Percentiles rank a stretch among this genome's conserved stretches.
Evolutionary conservation across 1,284 basidiomycete genomes (phyloP).

Genomic region (Trametes polyzona): DNA sequence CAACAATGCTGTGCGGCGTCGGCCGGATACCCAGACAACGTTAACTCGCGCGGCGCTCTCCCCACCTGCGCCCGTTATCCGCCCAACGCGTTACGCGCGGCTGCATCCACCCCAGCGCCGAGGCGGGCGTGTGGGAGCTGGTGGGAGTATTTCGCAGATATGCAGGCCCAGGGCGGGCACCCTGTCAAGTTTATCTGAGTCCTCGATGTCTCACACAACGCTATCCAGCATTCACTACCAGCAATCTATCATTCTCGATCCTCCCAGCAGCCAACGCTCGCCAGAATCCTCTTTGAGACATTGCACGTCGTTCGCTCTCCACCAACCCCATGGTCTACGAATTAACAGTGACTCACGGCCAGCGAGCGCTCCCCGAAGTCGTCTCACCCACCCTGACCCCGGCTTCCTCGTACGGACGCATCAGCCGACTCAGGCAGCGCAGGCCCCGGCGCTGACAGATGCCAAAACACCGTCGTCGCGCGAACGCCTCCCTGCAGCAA

Average conservation of each 20-base stretch:
- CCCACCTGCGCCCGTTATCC: not conserved
- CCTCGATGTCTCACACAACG: not conserved
- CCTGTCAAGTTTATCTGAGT: slow-evolving; percentile 11
- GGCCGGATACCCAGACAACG: not conserved
- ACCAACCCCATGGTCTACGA: not conserved
- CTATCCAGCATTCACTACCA: not conserved
- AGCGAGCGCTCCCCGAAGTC: not conserved
- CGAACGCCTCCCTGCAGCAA: slow-evolving; percentile 16
- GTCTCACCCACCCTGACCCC: not conserved
- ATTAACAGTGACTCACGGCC: no score
- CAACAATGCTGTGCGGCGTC: slow-evolving; percentile 9
- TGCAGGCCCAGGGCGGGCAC: not conserved
- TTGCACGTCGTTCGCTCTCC: not conserved
- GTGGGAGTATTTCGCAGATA: not conserved
- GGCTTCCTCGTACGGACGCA: not conserved
- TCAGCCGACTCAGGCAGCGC: no score
- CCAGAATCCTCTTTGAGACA: not conserved
- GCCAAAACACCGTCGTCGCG: slow-evolving; percentile 15
- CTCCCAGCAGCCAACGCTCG: not conserved
- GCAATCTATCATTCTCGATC: not conserved
- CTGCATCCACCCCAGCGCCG: no score
- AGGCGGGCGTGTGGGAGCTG: not conserved
- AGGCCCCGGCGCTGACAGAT: slow-evolving; percentile 23
- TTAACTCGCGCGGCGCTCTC: not conserved
- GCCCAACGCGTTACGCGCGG: no score